These are phyloP conservation scores for Pulveroboletus sp. DNA, from an alignment of 768 basidiomycete genomes.

Conservation along the genomic window DNA sequence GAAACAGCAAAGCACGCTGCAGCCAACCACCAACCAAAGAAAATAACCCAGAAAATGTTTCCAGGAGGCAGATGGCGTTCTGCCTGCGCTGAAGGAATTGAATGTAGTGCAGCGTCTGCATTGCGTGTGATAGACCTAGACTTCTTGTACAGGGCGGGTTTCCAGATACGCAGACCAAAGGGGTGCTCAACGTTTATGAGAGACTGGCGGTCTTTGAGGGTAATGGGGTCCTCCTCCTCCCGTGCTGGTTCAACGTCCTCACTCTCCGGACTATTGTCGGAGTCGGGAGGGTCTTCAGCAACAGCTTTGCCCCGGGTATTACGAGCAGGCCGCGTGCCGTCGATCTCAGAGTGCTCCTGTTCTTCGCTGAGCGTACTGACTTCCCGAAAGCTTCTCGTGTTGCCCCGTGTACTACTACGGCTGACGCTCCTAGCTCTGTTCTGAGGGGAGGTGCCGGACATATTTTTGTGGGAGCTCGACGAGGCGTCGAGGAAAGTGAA, in stretches of 20 bases:
- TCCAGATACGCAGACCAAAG: slow-evolving; percentile 99
- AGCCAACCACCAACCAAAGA: slow-evolving; percentile 94
- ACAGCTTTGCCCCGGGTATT: slow-evolving; percentile 38
- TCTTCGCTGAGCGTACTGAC: slow-evolving; percentile 45
- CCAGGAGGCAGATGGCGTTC: slow-evolving; percentile 91
- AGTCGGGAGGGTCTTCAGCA: slow-evolving; percentile 38
- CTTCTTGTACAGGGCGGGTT: slow-evolving; percentile 98
- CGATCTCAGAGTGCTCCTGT: slow-evolving; percentile 42
- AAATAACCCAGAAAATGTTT: slow-evolving; percentile 86
- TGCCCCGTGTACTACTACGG: slow-evolving; percentile 51
- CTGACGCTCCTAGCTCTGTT: slow-evolving; percentile 57
- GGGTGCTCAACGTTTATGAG: slow-evolving; percentile 99
- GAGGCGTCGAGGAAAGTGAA: slow-evolving; percentile 42
- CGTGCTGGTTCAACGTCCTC: slow-evolving; percentile 20
- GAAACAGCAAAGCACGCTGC: slow-evolving; percentile 65
- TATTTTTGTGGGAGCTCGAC: slow-evolving; percentile 37
- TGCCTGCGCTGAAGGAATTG: slow-evolving; percentile 86
- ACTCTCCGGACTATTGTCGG: slow-evolving; percentile 37
- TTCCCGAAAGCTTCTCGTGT: slow-evolving; percentile 42
- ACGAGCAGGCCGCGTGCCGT: slow-evolving; percentile 20
- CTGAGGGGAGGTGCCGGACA: slow-evolving; percentile 48
- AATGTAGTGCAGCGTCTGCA: slow-evolving; percentile 92
- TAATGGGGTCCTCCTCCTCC: slow-evolving; percentile 79
- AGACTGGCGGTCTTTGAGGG: slow-evolving; percentile 92
- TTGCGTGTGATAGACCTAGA: slow-evolving; percentile 92